Base-by-base conservation (phyloP, 2,329 filamentous ascomycete genomes). In the Talaromyces piceae region DNA sequence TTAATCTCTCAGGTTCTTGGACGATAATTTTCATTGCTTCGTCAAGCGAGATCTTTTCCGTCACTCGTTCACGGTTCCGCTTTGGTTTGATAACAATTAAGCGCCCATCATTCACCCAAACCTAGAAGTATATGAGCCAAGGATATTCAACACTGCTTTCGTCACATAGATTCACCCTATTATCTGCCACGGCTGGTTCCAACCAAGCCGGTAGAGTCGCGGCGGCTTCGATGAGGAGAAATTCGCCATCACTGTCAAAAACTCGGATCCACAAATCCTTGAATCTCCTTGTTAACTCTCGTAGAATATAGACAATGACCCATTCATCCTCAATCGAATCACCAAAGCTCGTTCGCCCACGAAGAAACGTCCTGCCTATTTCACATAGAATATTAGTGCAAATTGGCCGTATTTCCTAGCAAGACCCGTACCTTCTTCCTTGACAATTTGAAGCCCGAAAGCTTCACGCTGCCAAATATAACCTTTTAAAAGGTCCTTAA, bases 291-390 rank as follows among this genome's bases (percentile, higher is more conserved):
- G 85, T 91, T 59, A 97, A 72, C 69, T 95, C 86, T 41, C 87
- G 82, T 26, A 98, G 75, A 4, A 97, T 73, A 70, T 91, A 95
- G 18, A 97, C 91, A 54, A 97, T 84, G 5, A 97, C 79, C 94
- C 93, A 98, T 73, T 98, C 94, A 61, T 98, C 93, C 63, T 95
- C 91, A 3, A 97, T 84, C 0, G 90, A 93, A 68, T 98, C 94
- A 7, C 91, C 91, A 62, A 90, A 97, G 65, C 91, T 87, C 1
- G 89, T 93, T 47, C 77, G 75, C 18, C 91, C 91, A 56, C 82
- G 79, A 5, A 98, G 77, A 56, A 84, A 83, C 59, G 73, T 76
- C 45, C 68, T 63, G 2, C 73, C 74, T 76, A 57, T 43, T 28
- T 16, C 20, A 37, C n/a, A n/a, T n/a, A n/a, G n/a, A n/a, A 1